A percentile compares a stretch with the other conserved stretches of the same genome.
These are phyloP conservation scores for Tetradesmus obliquus DNA, from an alignment of 139 green algal genomes.

Conservation along the genomic window DNA sequence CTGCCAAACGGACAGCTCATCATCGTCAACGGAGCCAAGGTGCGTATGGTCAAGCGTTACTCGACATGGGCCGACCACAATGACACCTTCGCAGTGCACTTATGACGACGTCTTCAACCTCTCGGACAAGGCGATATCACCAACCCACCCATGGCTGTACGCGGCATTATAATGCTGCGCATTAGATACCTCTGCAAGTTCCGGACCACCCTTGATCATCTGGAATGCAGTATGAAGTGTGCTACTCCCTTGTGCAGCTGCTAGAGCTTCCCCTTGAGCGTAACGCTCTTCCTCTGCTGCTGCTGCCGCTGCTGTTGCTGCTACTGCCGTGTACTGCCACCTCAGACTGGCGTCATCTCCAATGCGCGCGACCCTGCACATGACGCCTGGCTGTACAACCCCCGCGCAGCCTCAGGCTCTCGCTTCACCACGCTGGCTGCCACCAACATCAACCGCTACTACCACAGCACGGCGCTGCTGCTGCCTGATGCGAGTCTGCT, in stretches of 20 bases:
- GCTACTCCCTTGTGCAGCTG: too few relatives aligned
- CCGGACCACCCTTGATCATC: too few relatives aligned
- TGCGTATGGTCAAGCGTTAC: not conserved
- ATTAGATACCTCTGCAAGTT: too few relatives aligned
- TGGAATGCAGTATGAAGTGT: too few relatives aligned
- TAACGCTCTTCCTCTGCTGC: too few relatives aligned
- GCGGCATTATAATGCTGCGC: too few relatives aligned
- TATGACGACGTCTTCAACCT: too few relatives aligned
- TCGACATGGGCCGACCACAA: too few relatives aligned
- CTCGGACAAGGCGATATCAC: too few relatives aligned
- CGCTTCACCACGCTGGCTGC: conserved; percentile 26
- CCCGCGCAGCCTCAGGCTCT: not conserved
- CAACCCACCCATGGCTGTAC: too few relatives aligned
- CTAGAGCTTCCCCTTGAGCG: too few relatives aligned
- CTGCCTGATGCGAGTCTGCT: conserved; percentile 28
- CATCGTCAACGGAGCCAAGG: conserved; percentile 41
- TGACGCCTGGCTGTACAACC: conserved; percentile 34
- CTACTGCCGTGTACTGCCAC: not conserved
- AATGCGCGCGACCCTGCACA: not conserved
- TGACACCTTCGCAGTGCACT: too few relatives aligned
- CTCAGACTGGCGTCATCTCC: not conserved
- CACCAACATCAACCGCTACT: conserved; percentile 28
- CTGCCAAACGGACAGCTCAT: conserved; percentile 28
- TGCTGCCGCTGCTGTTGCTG: not conserved
- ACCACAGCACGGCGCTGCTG: conserved; percentile 32